phyloP scores from a whole-genome alignment of 352 stramenopile genomes.

The Globisporangium nagaii region DNA sequence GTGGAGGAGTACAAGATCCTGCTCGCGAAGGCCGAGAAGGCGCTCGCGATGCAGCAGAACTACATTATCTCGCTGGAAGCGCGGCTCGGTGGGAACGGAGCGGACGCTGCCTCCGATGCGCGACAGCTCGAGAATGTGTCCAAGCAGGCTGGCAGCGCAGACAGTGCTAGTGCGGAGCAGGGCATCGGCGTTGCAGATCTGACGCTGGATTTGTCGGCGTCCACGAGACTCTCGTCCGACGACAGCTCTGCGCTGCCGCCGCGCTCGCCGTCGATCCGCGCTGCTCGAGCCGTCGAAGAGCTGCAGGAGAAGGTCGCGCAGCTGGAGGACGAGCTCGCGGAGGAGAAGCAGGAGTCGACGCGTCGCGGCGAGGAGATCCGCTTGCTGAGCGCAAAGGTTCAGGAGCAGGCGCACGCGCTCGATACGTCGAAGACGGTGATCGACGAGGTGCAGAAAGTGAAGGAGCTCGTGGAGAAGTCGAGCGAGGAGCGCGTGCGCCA shows the following conservation, averaged over 20 bases:
- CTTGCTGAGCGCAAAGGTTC: conserved; percentile 51
- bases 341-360: conserved; percentile 78
- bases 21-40: conserved; percentile 77
- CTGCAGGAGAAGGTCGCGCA: conserved; percentile 63
- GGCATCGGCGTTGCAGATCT: conserved; percentile 15
- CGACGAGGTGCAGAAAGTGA: conserved; percentile 64
- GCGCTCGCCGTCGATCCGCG: conserved; percentile 45
- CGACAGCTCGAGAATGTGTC: not conserved
- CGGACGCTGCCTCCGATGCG: not conserved
- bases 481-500: conserved; percentile 69
- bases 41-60: conserved; percentile 71
- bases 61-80: conserved; percentile 82
- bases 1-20: conserved; percentile 89
- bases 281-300: conserved; percentile 53
- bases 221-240: conserved; percentile 1
- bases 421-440: conserved; percentile 51
- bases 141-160: not conserved
- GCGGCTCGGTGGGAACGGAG: conserved; percentile 27
- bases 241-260: not conserved
- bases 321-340: conserved; percentile 70
- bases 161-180: not conserved
- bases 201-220: conserved; percentile 19
- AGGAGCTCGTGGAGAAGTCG: conserved; percentile 54
- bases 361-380: conserved; percentile 73
- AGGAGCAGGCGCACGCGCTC: conserved; percentile 55